Percentiles rank a stretch among this genome's conserved stretches.
These are phyloP conservation scores for Mortierella sp. DNA, from an alignment of 371 early-diverging fungal genomes.

Conservation along the genomic window DNA sequence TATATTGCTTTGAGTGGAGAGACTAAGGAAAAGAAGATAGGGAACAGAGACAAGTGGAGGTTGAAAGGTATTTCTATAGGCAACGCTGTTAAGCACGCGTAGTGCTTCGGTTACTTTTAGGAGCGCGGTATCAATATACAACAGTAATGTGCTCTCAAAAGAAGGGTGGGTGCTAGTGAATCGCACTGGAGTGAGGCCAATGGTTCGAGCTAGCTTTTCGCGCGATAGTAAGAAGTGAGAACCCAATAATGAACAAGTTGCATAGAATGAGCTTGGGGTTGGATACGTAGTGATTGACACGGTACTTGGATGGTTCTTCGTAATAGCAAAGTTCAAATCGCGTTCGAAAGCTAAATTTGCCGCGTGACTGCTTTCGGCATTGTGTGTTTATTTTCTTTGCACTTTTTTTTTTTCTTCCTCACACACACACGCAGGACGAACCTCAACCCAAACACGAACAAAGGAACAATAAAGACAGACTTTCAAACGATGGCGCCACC, in stretches of 20 bases:
- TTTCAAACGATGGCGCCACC: conserved; percentile 42
- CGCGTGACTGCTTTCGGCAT: background rate
- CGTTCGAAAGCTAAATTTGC: no score
- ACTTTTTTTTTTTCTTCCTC: background rate
- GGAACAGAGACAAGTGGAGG: background rate
- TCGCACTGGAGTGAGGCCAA: no score
- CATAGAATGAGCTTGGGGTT: no score
- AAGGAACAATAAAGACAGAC: background rate
- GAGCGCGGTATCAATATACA: background rate
- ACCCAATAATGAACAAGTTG: no score
- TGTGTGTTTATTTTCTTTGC: background rate
- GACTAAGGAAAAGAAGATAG: background rate
- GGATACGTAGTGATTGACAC: no score
- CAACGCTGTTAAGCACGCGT: background rate
- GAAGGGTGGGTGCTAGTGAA: no score
- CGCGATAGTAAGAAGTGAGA: no score
- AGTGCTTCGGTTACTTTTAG: background rate
- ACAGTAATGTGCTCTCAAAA: background rate
- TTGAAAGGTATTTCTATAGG: background rate
- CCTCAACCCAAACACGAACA: background rate
- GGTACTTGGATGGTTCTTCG: no score
- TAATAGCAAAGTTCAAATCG: no score
- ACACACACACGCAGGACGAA: background rate
- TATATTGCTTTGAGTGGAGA: background rate
- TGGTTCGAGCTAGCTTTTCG: no score